Percentiles rank a stretch among this genome's conserved stretches.
These are phyloP conservation scores for Arachnomyces sp. DNA, from an alignment of 2,329 filamentous ascomycete genomes.

Conservation along the genomic window DNA sequence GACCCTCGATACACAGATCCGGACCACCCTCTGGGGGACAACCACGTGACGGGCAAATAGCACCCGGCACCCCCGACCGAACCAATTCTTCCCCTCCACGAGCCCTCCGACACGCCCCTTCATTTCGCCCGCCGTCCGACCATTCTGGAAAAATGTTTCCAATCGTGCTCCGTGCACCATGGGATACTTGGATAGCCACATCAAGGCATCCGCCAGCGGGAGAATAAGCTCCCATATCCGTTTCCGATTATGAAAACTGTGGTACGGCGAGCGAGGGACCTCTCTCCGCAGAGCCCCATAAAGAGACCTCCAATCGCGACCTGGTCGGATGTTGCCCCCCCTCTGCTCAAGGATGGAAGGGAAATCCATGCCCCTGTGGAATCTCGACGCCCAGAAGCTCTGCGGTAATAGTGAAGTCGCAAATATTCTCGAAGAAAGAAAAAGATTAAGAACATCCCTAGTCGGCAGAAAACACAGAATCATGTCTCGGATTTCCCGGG, in stretches of 20 bases:
- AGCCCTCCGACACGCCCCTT: neutral
- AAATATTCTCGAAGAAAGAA: neutral
- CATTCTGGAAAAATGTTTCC: neutral
- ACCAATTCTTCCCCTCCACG: neutral
- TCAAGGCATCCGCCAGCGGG: neutral
- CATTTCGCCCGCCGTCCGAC: too few relatives aligned
- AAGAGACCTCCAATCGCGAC: neutral
- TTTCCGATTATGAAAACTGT: neutral
- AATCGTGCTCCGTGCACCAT: neutral
- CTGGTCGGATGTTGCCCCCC: neutral
- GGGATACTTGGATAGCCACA: neutral
- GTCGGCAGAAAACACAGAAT: neutral
- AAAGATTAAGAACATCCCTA: constrained; percentile 1
- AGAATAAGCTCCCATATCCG: constrained; percentile 1
- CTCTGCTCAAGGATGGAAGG: neutral
- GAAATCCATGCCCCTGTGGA: neutral
- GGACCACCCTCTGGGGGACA: neutral
- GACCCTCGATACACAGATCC: too few relatives aligned
- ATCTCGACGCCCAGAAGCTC: neutral
- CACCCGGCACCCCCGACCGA: neutral
- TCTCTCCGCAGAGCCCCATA: neutral
- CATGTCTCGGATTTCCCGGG: neutral
- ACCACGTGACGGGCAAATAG: neutral
- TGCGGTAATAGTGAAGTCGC: neutral
- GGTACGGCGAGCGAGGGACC: too few relatives aligned